phyloP scores from a whole-genome alignment of 148 eudicot species.

The Euryodendron excelsum region DNA sequence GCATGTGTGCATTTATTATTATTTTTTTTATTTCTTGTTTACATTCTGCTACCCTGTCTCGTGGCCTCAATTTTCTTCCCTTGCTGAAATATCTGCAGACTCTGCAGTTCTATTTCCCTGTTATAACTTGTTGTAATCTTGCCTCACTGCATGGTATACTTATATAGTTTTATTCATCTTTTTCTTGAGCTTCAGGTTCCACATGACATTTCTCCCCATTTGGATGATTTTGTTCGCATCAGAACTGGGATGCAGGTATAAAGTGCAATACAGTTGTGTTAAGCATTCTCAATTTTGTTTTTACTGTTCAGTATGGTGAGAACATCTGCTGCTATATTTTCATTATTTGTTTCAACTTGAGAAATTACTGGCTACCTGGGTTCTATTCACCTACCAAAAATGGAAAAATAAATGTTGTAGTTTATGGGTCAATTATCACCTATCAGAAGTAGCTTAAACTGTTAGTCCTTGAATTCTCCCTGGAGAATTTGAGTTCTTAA shows the following conservation, averaged over 20 bases:
- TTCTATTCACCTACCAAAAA: neutral
- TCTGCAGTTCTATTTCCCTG: neutral
- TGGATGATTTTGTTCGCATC: conserved; percentile 82
- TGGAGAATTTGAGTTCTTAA: neutral
- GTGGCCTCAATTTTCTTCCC: neutral
- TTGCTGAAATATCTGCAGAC: neutral
- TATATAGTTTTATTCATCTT: neutral
- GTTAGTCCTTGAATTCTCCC: neutral
- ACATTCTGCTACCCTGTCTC: neutral
- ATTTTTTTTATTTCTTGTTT: neutral
- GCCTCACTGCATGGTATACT: neutral
- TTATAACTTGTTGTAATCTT: neutral
- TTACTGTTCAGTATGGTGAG: neutral
- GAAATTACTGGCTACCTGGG: neutral
- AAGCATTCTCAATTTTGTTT: neutral
- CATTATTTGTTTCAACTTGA: neutral
- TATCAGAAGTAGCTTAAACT: conserved; percentile 3
- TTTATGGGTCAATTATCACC: neutral
- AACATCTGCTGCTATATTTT: neutral
- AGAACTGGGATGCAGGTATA: conserved; percentile 88
- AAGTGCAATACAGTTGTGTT: neutral
- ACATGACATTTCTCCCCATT: conserved; percentile 61
- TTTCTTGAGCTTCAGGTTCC: conserved; percentile 55
- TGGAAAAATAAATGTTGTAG: neutral
- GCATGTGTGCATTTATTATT: neutral